Percentiles rank a stretch among this genome's conserved stretches.
phyloP scores from a whole-genome alignment of 805 yeast genomes.

The Ogataea ganodermae region DNA sequence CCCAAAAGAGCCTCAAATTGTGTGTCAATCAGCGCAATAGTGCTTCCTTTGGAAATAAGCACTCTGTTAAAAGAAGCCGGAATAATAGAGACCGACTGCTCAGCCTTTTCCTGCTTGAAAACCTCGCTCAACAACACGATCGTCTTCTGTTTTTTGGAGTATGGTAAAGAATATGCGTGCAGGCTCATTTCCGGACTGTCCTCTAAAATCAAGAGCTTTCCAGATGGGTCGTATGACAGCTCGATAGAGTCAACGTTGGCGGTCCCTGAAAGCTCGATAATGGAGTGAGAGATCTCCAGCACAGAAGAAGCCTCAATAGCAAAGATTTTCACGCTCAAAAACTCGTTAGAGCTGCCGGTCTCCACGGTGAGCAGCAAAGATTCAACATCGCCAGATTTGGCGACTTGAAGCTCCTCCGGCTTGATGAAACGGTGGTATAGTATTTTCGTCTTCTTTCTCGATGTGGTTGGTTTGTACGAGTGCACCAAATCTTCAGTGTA shows the following conservation, averaged over 20 bases:
- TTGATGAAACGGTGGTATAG: slow-evolving; percentile 30
- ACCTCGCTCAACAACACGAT: slow-evolving; percentile 24
- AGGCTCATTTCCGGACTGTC: slow-evolving; percentile 19
- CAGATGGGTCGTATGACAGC: slow-evolving; percentile 32
- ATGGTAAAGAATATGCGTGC: slow-evolving; percentile 35
- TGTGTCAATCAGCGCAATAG: slow-evolving; percentile 46
- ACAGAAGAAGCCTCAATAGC: slow-evolving; percentile 31
- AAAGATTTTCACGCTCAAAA: slow-evolving; percentile 28
- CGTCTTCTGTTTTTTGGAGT: slow-evolving; percentile 33
- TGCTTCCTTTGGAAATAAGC: slow-evolving; percentile 42
- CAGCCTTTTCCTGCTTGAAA: slow-evolving; percentile 29
- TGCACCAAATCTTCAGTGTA: slow-evolving; percentile 12
- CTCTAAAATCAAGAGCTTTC: slow-evolving; percentile 31
- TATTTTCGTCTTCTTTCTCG: slow-evolving; percentile 15
- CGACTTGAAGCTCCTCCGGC: slow-evolving; percentile 28
- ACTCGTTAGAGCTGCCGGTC: slow-evolving; percentile 12
- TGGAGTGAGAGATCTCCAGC: slow-evolving; percentile 32
- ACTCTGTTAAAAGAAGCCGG: slow-evolving; percentile 49
- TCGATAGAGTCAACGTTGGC: slow-evolving; percentile 15
- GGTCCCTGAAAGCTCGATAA: slow-evolving; percentile 22
- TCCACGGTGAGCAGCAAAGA: slow-evolving; percentile 27
- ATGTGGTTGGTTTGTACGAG: slow-evolving; percentile 14
- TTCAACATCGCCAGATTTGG: slow-evolving; percentile 25
- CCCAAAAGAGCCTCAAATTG: slow-evolving; percentile 43
- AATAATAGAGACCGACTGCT: slow-evolving; percentile 37